Evolutionary conservation across 192 early-diverging fungal species (phyloP).

Genomic region (Polychytrium aggregatum): DNA sequence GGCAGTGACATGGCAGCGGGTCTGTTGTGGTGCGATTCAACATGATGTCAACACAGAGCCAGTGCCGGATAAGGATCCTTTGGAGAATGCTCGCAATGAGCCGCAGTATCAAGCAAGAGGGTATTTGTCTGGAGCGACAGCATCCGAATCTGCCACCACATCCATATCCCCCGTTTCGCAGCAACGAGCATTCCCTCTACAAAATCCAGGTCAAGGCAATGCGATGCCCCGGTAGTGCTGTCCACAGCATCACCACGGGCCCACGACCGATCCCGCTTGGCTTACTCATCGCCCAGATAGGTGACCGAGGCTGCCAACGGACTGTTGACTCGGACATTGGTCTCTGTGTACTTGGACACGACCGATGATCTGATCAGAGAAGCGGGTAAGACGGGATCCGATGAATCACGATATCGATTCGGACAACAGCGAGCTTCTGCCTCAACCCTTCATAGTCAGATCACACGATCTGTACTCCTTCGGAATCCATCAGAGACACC

Average conservation of each 20-base stretch:
- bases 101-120: no score
- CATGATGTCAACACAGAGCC: no score
- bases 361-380: not conserved
- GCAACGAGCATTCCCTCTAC: not conserved
- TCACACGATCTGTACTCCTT: not conserved
- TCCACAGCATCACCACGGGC: no score
- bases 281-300: conserved; percentile 2
- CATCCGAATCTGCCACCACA: not conserved
- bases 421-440: conserved; percentile 2
- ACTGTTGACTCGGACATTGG: conserved; percentile 21
- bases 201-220: not conserved
- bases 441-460: not conserved
- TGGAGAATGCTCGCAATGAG: no score
- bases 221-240: no score
- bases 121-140: not conserved
- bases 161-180: not conserved
- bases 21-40: no score
- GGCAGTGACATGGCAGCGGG: no score
- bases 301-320: conserved; percentile 18
- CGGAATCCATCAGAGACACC: no score
- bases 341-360: conserved; percentile 5
- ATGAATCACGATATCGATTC: not conserved
- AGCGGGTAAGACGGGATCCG: not conserved
- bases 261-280: not conserved
- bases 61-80: no score